These are phyloP conservation scores for Carex parvula DNA, from an alignment of 176 grass and related monocot genomes.

Conservation along the genomic window DNA sequence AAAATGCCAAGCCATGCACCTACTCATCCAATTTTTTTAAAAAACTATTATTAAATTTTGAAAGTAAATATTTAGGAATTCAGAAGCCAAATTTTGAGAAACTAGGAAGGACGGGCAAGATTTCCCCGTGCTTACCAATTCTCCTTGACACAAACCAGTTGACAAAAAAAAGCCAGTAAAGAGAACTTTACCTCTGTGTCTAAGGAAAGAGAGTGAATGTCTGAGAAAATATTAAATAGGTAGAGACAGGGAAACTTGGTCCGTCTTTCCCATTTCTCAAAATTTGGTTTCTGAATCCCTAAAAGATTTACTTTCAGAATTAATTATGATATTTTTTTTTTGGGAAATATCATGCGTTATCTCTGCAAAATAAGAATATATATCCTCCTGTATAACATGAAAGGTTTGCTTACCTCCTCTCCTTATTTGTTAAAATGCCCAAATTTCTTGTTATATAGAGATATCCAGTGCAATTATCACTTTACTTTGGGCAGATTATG, in stretches of 20 bases:
- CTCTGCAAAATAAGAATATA: neutral
- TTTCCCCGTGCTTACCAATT: neutral
- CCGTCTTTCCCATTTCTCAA: neutral
- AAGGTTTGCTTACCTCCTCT: neutral
- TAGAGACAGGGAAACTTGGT: neutral
- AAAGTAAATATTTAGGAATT: neutral
- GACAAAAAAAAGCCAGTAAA: neutral
- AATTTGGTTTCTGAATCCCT: neutral
- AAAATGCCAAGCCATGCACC: neutral
- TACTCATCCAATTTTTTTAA: neutral
- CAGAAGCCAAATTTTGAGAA: neutral
- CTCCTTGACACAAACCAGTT: neutral
- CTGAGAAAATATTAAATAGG: neutral
- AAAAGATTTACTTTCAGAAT: neutral
- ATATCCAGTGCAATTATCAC: neutral
- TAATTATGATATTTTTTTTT: neutral
- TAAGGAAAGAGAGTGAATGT: neutral
- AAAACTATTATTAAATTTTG: neutral
- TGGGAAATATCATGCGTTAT: neutral
- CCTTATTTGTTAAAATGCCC: neutral
- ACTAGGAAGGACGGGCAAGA: neutral
- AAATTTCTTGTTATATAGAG: neutral
- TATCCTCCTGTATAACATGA: neutral
- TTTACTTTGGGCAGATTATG: neutral
- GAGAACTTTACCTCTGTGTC: neutral